These are phyloP conservation scores for Alternaria triticimaculans DNA, from an alignment of 2,329 filamentous ascomycete genomes.

Conservation along the genomic window DNA sequence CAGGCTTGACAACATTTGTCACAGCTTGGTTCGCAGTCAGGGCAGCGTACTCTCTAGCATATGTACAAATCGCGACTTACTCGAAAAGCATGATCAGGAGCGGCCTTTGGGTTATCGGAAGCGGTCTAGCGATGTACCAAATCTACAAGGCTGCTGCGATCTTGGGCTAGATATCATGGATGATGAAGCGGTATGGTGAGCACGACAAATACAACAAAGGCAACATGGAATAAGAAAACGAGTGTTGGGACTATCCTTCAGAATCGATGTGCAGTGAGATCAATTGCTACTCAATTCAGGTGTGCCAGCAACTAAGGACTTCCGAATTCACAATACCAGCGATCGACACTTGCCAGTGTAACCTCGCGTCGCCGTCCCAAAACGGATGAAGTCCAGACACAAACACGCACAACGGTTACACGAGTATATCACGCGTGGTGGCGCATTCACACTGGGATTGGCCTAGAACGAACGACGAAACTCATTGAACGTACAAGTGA, in stretches of 20 bases:
- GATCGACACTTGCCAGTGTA: background rate
- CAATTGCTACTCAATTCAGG: background rate
- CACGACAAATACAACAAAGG: background rate
- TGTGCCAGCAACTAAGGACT: background rate
- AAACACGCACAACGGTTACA: background rate
- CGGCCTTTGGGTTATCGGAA: slow-evolving; percentile 18
- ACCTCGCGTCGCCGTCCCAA: background rate
- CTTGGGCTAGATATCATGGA: slow-evolving; percentile 14
- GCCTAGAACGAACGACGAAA: background rate
- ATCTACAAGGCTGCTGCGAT: slow-evolving; percentile 33
- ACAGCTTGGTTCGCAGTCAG: slow-evolving; percentile 25
- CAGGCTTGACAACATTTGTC: slow-evolving; percentile 29
- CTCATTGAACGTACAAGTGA: background rate
- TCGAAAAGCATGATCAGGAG: slow-evolving; percentile 29
- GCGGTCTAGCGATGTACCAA: slow-evolving; percentile 23
- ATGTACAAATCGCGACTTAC: slow-evolving; percentile 28
- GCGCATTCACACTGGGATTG: background rate
- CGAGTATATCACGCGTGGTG: background rate
- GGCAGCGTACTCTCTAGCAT: slow-evolving; percentile 26
- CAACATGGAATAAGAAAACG: background rate
- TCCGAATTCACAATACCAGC: background rate
- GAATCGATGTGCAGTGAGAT: background rate
- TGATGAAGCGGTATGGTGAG: background rate
- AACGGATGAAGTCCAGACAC: background rate
- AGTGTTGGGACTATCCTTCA: background rate